Base-by-base conservation (phyloP, 2,329 filamentous ascomycete genomes). In the Hypomyces perniciosus region DNA sequence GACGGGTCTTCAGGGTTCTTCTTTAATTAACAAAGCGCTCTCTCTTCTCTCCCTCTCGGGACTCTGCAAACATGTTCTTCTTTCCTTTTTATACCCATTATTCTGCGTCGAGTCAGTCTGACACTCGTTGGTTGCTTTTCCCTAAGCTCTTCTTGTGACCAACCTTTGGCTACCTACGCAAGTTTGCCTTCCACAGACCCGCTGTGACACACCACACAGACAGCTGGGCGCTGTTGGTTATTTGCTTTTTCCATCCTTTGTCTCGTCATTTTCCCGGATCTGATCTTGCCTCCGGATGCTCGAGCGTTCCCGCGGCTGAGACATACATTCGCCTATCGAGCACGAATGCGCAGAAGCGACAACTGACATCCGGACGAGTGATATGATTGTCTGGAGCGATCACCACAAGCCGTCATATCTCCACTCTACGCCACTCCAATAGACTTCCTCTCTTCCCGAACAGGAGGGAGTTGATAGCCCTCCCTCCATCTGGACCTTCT, bases 311-410 rank as follows among this genome's bases (percentile, higher is more conserved):
- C 27, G 8, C 42, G 41, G 49, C 51, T 50, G 42, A 53, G 47
- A 53, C 51, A 50, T 41, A 53, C 51, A 39, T 50, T 30, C 40
- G 13, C 41, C 51, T 45, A 53, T 53, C 51, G 47, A 50, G 44
- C 38, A 46, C 50, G 43, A 27, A 26, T 41, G 38, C 37, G 29
- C 30, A n/a, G 26, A 42, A 31, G 35, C 29, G 35, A 40, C 42
- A 29, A 20, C 33, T 35, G 20, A 20, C 20, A 35, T n/a, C 20
- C 30, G 20, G 20, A 20, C 20, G 20, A 20, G 20, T 20, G 20
- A 20, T 35, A 35, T 42, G 28, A 30, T 38, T 42, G 20, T 40
- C 31, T 47, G 40, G 9, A n/a, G 10, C 3, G 10, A 38, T 20
- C 20, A 20, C 20, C 20, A 20, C 20, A 20, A 20, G 20, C 20